Evolutionary conservation across 129 eudicot genomes (phyloP), one percentile per base, ranked within the genome.

Genomic region (Deinandra increscens): DNA sequence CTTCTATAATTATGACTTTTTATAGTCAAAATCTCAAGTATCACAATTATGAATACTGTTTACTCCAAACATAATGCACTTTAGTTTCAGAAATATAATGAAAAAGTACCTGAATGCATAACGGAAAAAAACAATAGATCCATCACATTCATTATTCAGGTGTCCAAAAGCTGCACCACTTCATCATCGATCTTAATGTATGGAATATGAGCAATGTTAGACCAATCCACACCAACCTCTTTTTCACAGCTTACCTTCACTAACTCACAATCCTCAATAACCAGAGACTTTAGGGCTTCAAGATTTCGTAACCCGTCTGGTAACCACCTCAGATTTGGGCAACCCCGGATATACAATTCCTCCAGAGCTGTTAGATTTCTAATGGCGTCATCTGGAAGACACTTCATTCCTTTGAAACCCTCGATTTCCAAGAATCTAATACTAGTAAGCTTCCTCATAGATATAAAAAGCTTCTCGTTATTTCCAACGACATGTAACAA

Each of bases 201-300:
- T 0, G 75, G 36, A 76, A 69, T 36, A 76, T 49, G 64, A 60
- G 63, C 70, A 69, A 76, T 76, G 51, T 76, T 76, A 17, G 64
- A 69, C 80, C 80, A 76, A 76, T 76, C 80, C 56, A 13, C 75
- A 69, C 80, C 80, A 9, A 38, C 64, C 38, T 69, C 70, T 76
- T 76, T 76, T 64, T 76, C 80, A 76, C 80, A 76, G 70, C 75
- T 49, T 60, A 15, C 64, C 38, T 60, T 69, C 70, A 76, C 63
- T 26, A 76, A 41, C 43, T 76, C 70, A 76, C 80, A 60, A 69
- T 76, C 75, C 45, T 43, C 65, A 76, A 76, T 60, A 49, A 76
- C 56, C 75, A 76, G 44, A 39, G 70, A 68, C 51, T 76, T 76
- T 18, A 76, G 34, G 8, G 17, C 31, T 49, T 39, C 75, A 69